Conservation (phyloP, 2,329 filamentous ascomycete genomes). For the Immersiporthe knoxdaviesiana region DNA sequence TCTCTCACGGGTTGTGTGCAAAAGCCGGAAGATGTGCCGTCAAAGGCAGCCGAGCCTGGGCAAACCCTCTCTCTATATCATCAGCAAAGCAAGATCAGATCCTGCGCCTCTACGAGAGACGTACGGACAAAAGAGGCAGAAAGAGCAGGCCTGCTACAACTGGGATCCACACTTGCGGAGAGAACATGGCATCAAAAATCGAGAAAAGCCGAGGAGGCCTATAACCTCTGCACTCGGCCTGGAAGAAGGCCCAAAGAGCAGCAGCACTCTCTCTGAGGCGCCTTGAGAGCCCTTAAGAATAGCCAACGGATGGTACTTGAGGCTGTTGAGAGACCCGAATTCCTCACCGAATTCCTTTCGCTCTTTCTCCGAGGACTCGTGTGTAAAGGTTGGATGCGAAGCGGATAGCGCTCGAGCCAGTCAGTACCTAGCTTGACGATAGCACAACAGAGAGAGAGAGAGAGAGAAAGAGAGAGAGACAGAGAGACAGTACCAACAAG, state of each 20-base stretch:
- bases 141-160: slow-evolving; percentile 26
- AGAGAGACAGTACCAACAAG: slow-evolving; percentile 33
- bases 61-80: neutral
- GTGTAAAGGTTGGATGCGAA: slow-evolving; percentile 48
- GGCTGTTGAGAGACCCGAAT: slow-evolving; percentile 20
- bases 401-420: slow-evolving; percentile 60
- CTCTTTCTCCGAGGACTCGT: slow-evolving; percentile 46
- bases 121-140: slow-evolving; percentile 16
- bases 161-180: slow-evolving; percentile 4
- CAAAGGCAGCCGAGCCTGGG: neutral
- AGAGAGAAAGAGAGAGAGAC: slow-evolving; percentile 34
- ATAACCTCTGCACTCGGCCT: neutral
- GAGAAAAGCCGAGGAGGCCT: slow-evolving; percentile 1
- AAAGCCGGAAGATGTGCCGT: neutral
- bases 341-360: slow-evolving; percentile 23
- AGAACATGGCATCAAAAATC: slow-evolving; percentile 18
- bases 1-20: neutral
- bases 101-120: slow-evolving; percentile 11
- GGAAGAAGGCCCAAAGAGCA: slow-evolving; percentile 3
- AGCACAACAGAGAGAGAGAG: slow-evolving; percentile 62
- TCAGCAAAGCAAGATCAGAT: slow-evolving; percentile 14
- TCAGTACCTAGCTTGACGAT: slow-evolving; percentile 73
- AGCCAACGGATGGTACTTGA: slow-evolving; percentile 39
- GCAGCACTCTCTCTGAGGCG: slow-evolving; percentile 33
- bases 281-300: slow-evolving; percentile 39